Base-by-base conservation (phyloP, 208 protist species). In the Dictyostelium gargantuum region DNA sequence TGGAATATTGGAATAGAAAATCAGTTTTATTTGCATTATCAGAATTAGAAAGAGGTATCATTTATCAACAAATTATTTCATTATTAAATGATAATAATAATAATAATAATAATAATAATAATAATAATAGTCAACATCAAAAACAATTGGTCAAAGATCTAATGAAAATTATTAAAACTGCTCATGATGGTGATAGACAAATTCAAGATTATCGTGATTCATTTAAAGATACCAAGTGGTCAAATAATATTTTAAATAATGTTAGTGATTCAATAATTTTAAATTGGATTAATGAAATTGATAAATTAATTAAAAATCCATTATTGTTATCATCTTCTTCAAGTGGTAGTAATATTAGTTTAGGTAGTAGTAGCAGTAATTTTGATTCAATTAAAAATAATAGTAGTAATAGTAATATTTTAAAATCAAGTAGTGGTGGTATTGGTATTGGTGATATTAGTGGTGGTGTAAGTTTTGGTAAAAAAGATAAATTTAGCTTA, bases 131-230 rank as follows among this genome's bases (percentile, higher is more conserved):
- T 58, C n/a, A 42, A 58, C 38, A 80, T 35, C 23, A 56, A 4
- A 44, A 80, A 58, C 74, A 38, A 66, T 48, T 66, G 11, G 38
- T 66, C 29, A 48, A 63, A 23, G 35, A 85, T 35, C 42, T 85
- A 48, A 85, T 85, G 40, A 56, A 40, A 44, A 85, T 92, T 5
- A 58, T 92, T 29, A 76, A 75, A 29, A 40, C 23, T 29, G 68
- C 85, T 40, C 85, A 92, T 63, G 74, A 84, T 84, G 85, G 85
- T 52, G 85, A 92, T 40, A 75, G 42, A 63, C 70, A 75, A 76
- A 58, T 68, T 21, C 6, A 44, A 21, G 85, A 92, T 35, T 92
- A 92, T 40, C 56, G 85, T 48, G 10, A 74, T 40, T 8, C 15
- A 9, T 92, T 92, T 29, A 48, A 73, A 74, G 6, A 26, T 13